Percentiles rank a stretch among this genome's conserved stretches.
Conservation (phyloP, 495 filamentous ascomycete species). For the Evansstolkia leycettana region DNA sequence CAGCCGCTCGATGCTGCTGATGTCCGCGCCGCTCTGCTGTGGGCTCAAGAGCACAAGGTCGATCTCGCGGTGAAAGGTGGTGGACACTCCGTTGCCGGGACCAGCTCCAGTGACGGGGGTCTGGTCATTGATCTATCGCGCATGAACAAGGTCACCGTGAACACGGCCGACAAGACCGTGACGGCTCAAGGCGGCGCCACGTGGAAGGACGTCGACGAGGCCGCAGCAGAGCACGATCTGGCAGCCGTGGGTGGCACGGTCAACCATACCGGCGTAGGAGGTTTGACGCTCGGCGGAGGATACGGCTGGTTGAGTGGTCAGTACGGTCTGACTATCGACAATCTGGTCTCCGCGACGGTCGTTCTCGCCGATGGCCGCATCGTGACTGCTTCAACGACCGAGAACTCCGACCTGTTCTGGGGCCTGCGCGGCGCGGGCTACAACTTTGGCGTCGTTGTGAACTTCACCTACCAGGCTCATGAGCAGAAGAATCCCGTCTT, state of each 20-base stretch:
- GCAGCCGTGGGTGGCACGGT: conserved; percentile 49
- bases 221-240: conserved; percentile 32
- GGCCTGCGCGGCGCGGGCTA: conserved; percentile 34
- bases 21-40: conserved; percentile 27
- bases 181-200: conserved; percentile 39
- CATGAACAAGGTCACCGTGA: conserved; percentile 37
- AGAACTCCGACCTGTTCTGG: conserved; percentile 36
- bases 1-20: conserved; percentile 22
- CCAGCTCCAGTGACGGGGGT: conserved; percentile 34
- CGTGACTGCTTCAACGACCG: conserved; percentile 21
- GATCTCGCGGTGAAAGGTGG: conserved; percentile 41
- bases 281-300: conserved; percentile 45
- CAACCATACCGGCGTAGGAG: conserved; percentile 47
- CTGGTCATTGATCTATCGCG: conserved; percentile 43
- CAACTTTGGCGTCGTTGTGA: conserved; percentile 33
- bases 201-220: conserved; percentile 45
- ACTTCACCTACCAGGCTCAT: conserved; percentile 36
- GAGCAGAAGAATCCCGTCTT: conserved; percentile 31
- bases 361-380: conserved; percentile 39
- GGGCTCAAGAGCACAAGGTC: conserved; percentile 28
- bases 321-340: conserved; percentile 41
- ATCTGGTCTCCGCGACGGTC: conserved; percentile 33
- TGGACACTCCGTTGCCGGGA: conserved; percentile 38
- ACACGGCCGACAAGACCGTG: conserved; percentile 28
- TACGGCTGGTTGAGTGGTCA: conserved; percentile 39